phyloP scores from a whole-genome alignment of 441 rosid genomes.

The Euphorbia celastroides region DNA sequence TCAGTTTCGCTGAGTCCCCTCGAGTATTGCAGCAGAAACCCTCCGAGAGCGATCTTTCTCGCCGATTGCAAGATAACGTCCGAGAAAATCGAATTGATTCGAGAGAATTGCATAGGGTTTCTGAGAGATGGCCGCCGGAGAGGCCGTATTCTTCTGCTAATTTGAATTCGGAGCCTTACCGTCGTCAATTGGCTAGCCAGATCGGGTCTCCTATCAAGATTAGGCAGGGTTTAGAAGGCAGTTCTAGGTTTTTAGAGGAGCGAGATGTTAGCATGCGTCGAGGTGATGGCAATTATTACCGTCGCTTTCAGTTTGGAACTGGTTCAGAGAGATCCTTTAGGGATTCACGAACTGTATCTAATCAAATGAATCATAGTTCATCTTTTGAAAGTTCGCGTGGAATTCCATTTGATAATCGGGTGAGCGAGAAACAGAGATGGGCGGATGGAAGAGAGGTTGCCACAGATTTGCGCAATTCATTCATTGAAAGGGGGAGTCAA shows the following conservation, averaged over 20 bases:
- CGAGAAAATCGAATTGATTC: slow-evolving; percentile 11
- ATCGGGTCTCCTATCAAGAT: slow-evolving; percentile 31
- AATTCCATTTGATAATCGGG: slow-evolving; percentile 18
- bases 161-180: slow-evolving; percentile 20
- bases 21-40: slow-evolving; percentile 14
- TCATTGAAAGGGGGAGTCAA: slow-evolving; percentile 25
- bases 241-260: slow-evolving; percentile 24
- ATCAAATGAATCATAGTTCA: slow-evolving; percentile 17
- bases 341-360: slow-evolving; percentile 26
- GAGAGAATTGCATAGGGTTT: slow-evolving; percentile 15
- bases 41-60: slow-evolving; percentile 23
- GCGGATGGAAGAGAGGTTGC: slow-evolving; percentile 24
- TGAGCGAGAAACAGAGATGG: slow-evolving; percentile 41
- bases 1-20: slow-evolving; percentile 22
- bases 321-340: slow-evolving; percentile 41
- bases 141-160: slow-evolving; percentile 25
- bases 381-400: slow-evolving; percentile 26
- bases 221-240: slow-evolving; percentile 41
- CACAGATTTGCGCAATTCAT: slow-evolving; percentile 22
- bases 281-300: slow-evolving; percentile 24
- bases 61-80: slow-evolving; percentile 15
- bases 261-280: slow-evolving; percentile 2
- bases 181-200: slow-evolving; percentile 32
- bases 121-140: slow-evolving; percentile 20
- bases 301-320: slow-evolving; percentile 30